Percentiles rank a stretch among this genome's conserved stretches.
Conservation (phyloP, 1,284 basidiomycete species). For the Cutaneotrichosporon cavernicola region DNA sequence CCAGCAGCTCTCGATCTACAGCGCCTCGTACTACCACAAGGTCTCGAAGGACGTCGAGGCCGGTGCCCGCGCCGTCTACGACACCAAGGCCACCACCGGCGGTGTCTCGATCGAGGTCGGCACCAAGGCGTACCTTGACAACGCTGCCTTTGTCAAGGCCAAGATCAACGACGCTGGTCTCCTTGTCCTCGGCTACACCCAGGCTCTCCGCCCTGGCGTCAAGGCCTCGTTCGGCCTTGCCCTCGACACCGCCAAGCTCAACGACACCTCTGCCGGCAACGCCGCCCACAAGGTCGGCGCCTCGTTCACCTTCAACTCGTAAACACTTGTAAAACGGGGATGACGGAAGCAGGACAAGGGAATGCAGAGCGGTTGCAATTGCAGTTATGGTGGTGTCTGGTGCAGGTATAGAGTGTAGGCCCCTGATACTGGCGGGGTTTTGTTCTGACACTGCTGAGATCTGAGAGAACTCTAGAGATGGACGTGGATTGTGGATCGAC, state of each 20-base stretch:
- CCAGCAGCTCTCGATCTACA: slow-evolving; percentile 90
- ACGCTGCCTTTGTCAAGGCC: slow-evolving; percentile 90
- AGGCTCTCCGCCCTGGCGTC: slow-evolving; percentile 88
- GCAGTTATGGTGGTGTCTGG: not conserved
- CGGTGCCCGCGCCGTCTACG: slow-evolving; percentile 95
- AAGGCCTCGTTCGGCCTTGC: slow-evolving; percentile 91
- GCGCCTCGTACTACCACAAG: slow-evolving; percentile 98
- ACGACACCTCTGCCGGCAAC: slow-evolving; percentile 59
- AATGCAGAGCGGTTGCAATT: slow-evolving; percentile 25
- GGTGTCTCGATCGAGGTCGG: slow-evolving; percentile 94
- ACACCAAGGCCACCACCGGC: slow-evolving; percentile 83
- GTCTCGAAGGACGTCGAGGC: slow-evolving; percentile 90
- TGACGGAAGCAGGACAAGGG: slow-evolving; percentile 14
- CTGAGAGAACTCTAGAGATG: not conserved
- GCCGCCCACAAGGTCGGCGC: slow-evolving; percentile 60
- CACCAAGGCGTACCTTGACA: slow-evolving; percentile 79
- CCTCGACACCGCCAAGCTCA: slow-evolving; percentile 83
- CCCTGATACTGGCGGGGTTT: too few species aligned
- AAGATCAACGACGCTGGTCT: slow-evolving; percentile 98
- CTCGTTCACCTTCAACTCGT: slow-evolving; percentile 59
- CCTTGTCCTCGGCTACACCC: slow-evolving; percentile 86
- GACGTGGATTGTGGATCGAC: not conserved
- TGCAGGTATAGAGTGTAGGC: not conserved
- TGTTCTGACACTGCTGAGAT: not conserved
- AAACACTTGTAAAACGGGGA: slow-evolving; percentile 22